Conservation (phyloP, 1,284 basidiomycete species). For the Salmacisia buchloeana region DNA sequence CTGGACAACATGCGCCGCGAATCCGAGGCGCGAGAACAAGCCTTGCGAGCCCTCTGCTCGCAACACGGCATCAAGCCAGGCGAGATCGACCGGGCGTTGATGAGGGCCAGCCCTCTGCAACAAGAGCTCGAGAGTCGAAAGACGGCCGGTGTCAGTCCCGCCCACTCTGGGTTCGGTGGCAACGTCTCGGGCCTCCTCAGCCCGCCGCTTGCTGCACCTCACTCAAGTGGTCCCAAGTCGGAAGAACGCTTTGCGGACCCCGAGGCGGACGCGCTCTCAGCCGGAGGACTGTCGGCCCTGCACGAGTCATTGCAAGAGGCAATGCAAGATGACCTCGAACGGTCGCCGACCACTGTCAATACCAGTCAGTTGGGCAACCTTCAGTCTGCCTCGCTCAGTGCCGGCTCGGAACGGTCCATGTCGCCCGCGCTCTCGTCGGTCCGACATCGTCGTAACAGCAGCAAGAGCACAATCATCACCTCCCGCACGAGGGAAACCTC, state of each 20-base stretch:
- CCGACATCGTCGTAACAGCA: neutral
- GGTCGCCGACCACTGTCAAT: neutral
- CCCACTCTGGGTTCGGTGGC: too few relatives aligned
- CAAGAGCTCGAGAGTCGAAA: neutral
- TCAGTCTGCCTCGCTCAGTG: neutral
- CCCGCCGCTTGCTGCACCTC: constrained; percentile 1
- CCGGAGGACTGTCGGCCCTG: constrained; percentile 15
- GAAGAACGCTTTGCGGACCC: constrained; percentile 5
- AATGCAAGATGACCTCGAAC: constrained; percentile 39
- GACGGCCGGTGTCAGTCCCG: neutral
- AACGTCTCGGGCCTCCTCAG: neutral
- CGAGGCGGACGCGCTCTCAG: neutral
- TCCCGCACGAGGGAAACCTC: neutral
- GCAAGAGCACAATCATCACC: neutral
- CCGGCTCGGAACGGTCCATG: neutral
- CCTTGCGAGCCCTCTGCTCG: constrained; percentile 24
- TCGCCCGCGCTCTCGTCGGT: neutral
- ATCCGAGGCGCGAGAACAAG: constrained; percentile 25
- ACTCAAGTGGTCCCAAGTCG: constrained; percentile 3
- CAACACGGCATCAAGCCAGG: constrained; percentile 33
- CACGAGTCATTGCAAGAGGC: constrained; percentile 40
- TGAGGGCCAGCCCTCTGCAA: constrained; percentile 17
- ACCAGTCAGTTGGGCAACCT: neutral
- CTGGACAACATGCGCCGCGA: constrained; percentile 17
- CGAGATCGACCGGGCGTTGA: constrained; percentile 26